Percentiles rank a stretch among this genome's conserved stretches.
phyloP scores from a whole-genome alignment of 2,329 filamentous ascomycete species.

The Niveomyces coronatus region DNA sequence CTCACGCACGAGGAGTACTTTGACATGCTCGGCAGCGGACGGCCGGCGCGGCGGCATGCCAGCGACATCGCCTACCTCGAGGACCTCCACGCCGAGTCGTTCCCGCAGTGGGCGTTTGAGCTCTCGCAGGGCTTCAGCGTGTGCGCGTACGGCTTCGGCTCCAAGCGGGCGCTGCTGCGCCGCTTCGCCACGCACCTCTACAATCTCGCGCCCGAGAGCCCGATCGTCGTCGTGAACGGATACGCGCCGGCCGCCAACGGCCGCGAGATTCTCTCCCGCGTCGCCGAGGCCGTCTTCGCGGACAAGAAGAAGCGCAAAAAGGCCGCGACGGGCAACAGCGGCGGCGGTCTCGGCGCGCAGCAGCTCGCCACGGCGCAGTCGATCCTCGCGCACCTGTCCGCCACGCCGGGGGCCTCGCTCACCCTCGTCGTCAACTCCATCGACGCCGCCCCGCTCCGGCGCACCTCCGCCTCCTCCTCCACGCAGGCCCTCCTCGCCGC shows the following conservation, averaged over 20 bases:
- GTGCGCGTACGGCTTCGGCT: slow-evolving; percentile 87
- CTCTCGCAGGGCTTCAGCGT: slow-evolving; percentile 77
- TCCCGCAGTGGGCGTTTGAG: slow-evolving; percentile 89
- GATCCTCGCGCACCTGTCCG: slow-evolving; percentile 27
- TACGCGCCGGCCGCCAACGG: slow-evolving; percentile 59
- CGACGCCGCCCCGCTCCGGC: slow-evolving; percentile 68
- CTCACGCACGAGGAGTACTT: slow-evolving; percentile 93
- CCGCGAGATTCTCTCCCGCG: slow-evolving; percentile 53
- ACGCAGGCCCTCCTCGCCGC: slow-evolving; percentile 65
- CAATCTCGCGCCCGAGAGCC: slow-evolving; percentile 16
- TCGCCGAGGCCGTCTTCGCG: slow-evolving; percentile 50
- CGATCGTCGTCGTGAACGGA: slow-evolving; percentile 78
- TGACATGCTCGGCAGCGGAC: slow-evolving; percentile 37
- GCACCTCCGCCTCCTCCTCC: slow-evolving; percentile 30
- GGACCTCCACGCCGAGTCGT: slow-evolving; percentile 67
- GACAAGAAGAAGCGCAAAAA: not conserved
- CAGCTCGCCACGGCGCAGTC: slow-evolving; percentile 5
- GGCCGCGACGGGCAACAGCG: no score
- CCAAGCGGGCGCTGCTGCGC: slow-evolving; percentile 66
- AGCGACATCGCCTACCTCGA: slow-evolving; percentile 62
- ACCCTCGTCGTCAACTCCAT: slow-evolving; percentile 77
- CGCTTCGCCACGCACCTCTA: slow-evolving; percentile 64
- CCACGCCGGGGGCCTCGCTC: slow-evolving; percentile 32
- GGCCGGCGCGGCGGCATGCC: slow-evolving; percentile 51
- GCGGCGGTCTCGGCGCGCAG: slow-evolving; percentile 1